phyloP scores from a whole-genome alignment of 306 rosid species.

The Quercus wislizeni region DNA sequence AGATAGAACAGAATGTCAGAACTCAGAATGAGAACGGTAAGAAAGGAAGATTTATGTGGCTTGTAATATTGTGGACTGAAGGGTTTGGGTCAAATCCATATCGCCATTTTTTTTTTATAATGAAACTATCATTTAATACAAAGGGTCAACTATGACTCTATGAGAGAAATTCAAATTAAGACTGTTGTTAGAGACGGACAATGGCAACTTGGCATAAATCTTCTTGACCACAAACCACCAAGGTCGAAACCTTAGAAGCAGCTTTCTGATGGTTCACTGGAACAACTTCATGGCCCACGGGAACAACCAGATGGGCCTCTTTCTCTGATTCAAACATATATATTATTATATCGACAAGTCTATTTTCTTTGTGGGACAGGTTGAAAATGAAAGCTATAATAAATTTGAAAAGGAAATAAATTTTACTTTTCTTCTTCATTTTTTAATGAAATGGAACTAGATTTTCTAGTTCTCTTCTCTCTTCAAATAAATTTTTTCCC shows the following conservation, averaged over 20 bases:
- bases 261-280: conserved; percentile 26
- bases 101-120: not conserved
- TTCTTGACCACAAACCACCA: conserved; percentile 24
- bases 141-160: conserved; percentile 25
- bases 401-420: not conserved
- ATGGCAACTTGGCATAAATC: not conserved
- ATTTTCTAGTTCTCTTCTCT: too few species aligned
- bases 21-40: too few species aligned
- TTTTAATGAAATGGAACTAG: too few species aligned
- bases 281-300: conserved; percentile 14
- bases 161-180: not conserved
- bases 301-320: conserved; percentile 18
- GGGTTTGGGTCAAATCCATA: conserved; percentile 7
- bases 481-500: too few species aligned
- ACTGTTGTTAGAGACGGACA: not conserved
- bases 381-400: not conserved
- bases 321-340: not conserved
- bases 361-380: not conserved
- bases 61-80: not conserved
- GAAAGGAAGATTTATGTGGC: not conserved
- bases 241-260: not conserved
- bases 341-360: not conserved
- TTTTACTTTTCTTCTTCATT: not conserved
- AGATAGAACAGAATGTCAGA: not conserved
- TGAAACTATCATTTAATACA: conserved; percentile 5